Base-by-base conservation (phyloP, 2,329 filamentous ascomycete genomes). In the Monosporascus sp. region DNA sequence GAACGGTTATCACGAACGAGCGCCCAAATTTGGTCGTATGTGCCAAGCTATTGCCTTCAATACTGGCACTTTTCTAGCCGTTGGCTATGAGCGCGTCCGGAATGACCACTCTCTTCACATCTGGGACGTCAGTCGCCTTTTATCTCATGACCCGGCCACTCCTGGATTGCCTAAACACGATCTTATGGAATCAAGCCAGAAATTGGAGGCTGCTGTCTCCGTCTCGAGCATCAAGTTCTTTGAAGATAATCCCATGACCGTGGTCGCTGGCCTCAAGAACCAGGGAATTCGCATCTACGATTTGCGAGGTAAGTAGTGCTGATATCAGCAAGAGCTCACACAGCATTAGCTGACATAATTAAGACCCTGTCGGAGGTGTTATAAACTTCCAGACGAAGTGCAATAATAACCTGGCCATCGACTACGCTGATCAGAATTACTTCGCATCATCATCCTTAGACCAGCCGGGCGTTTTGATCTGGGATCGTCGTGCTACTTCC, bases 161-260 rank as follows among this genome's bases (percentile, higher is more conserved):
- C 71, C 71, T 34, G 83, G 83, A 24, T 84, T 83, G 34, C 75
- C 78, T 2, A 61, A 71, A 2, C 74, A 77, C 48, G 68, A 74
- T 65, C 70, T 82, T 66, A 69, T 80, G 65, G 79, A 84, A 69
- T 74, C 88, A 56, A 69, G 81, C 65, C 71, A 84, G 67, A 75
- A 82, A 20, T 70, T 85, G 4, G 84, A 87, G 64, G 78, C 81
- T 4, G 84, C 82, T 50, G 86, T 91, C 43, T 86, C 88, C n/a
- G 86, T 94, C 24, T 90, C 87, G 1, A 92, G 88, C 64, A 84
- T 92, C 61, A 86, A 88, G 63, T 95, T 93, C 74, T 92, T 93
- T 55, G 82, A 88, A 54, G 83, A 88, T 59, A 87, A 85, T 58
- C 88, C 90, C 8, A 83, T 90, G 58, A 88, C 86, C 22, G 73